Base-by-base conservation (phyloP, 2,329 filamentous ascomycete species). In the Pseudonectria foliicola region DNA sequence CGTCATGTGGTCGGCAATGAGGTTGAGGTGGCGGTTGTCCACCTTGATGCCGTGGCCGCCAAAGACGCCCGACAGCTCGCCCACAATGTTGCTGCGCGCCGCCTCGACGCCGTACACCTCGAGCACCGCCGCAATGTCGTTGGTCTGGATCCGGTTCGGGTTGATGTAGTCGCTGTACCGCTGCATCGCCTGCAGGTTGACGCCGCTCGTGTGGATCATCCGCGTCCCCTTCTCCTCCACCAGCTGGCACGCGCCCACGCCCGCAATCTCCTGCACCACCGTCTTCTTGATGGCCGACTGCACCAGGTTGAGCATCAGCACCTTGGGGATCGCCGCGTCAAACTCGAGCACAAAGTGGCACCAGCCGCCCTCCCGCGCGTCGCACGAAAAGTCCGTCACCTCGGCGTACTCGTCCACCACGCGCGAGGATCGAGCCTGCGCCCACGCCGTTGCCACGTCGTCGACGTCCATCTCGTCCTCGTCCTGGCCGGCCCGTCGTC, bases 1-100 rank as follows among this genome's bases (percentile, higher is more conserved):
- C n/a, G 92, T 98, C 92, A 98, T 98, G 60, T 87, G 87, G 60
- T 98, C 92, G 30, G 85, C 90, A 50, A 98, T 96, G 48, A 98
- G 73, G 63, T 92, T 95, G 48, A 98, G 66, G 66, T 98, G 93
- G 34, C 92, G 80, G 46, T 83, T 80, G 59, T 98, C 89, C 34
- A 98, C 92, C 40, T 73, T 75, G 67, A 98, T 98, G 54, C 85
- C 85, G 77, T 98, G 90, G 55, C 82, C 81, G 32, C 74, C 72
- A 71, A 98, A 98, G 43, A 98, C 90, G 28, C 73, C 75, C 35
- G 79, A 75, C 54, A 98, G 77, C 65, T 98, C 92, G 38, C 75
- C 75, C 29, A 95, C 83, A 54, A 98, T 96, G 46, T 80, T 85
- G 44, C 74, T 80, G 15, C 93, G 85, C 29, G 85, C 88, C 2